Evolutionary conservation across 208 protist genomes (phyloP).

Genomic region (Lotmaria passim): DNA sequence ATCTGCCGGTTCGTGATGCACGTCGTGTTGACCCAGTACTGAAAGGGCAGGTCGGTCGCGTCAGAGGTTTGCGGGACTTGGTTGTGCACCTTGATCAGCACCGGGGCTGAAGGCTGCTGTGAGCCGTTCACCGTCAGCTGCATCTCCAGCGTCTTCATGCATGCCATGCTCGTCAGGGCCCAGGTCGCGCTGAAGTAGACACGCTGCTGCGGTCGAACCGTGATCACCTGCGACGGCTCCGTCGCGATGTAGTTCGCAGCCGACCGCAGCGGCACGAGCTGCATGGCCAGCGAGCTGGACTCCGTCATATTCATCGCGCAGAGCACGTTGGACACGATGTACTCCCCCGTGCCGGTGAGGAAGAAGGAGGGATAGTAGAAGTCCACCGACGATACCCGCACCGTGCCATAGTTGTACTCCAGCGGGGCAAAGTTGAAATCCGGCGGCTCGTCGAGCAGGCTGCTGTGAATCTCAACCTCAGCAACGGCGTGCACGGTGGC

Average conservation of each 20-base stretch:
- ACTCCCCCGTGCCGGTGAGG: conserved; percentile 70
- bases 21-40: conserved; percentile 91
- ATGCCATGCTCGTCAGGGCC: conserved; percentile 52
- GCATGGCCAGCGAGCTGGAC: conserved; percentile 83
- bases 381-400: conserved; percentile 82
- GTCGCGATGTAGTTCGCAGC: conserved; percentile 64
- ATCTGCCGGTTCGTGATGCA: conserved; percentile 82
- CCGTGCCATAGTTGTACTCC: conserved; percentile 87
- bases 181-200: conserved; percentile 88
- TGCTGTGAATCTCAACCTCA: conserved; percentile 79
- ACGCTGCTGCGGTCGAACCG: conserved; percentile 86
- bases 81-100: conserved; percentile 80
- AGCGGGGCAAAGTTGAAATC: conserved; percentile 71
- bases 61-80: conserved; percentile 57
- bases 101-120: conserved; percentile 66
- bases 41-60: conserved; percentile 71
- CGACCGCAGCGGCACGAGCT: conserved; percentile 69
- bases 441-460: conserved; percentile 54
- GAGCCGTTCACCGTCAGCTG: conserved; percentile 83
- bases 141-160: conserved; percentile 71
- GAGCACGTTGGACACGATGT: conserved; percentile 86
- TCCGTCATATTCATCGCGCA: conserved; percentile 92
- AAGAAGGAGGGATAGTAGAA: conserved; percentile 88
- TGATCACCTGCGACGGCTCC: conserved; percentile 80
- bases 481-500: conserved; percentile 76